Base-by-base conservation (phyloP, 208 protist genomes). In the Trypanosoma avium region DNA sequence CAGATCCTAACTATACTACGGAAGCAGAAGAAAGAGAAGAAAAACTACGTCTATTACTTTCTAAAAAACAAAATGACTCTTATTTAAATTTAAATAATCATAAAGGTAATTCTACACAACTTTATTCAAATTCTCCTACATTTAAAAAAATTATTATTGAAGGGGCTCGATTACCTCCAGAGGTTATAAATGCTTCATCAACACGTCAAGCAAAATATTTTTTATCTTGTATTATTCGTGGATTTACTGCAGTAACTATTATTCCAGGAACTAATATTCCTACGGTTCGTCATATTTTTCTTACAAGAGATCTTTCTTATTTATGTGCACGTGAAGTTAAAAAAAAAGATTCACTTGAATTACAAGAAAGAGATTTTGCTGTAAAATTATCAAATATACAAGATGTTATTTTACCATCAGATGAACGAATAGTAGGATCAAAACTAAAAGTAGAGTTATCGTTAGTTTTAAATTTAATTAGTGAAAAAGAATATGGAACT, bases 221-320 rank as follows among this genome's bases (percentile, higher is more conserved):
- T 35, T n/a, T 62, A 5, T 62, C 65, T 22, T 55, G 35, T 57
- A 35, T 17, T 48, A 1, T 71, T 33, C 65, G 56, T 24, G 65
- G 65, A 1, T 53, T 60, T 29, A 52, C 45, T 2, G 32, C 53
- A 9, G 45, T 71, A 9, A 57, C 65, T 13, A 15, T 62, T 3
- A 29, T 22, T 3, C 42, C 47, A 4, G 19, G 36, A 35, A 63
- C 9, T 10, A 55, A n/a, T 27, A 19, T 50, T n/a, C 56, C 65
- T 8, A 49, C 17, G 2, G 47, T 71, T 19, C 65, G 65, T 15
- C 65, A 71, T 27, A 15, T 71, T 21, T 71, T 71, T 61, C 45
- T 71, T 8, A 64, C 55, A 12, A 58, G 65, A 24, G 65, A 71
- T 48, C 13, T 71, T 3, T 3, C 1, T 33, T 40, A 46, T 2